These are phyloP conservation scores for Globisporangium polare DNA, from an alignment of 352 stramenopile genomes.

Conservation along the genomic window DNA sequence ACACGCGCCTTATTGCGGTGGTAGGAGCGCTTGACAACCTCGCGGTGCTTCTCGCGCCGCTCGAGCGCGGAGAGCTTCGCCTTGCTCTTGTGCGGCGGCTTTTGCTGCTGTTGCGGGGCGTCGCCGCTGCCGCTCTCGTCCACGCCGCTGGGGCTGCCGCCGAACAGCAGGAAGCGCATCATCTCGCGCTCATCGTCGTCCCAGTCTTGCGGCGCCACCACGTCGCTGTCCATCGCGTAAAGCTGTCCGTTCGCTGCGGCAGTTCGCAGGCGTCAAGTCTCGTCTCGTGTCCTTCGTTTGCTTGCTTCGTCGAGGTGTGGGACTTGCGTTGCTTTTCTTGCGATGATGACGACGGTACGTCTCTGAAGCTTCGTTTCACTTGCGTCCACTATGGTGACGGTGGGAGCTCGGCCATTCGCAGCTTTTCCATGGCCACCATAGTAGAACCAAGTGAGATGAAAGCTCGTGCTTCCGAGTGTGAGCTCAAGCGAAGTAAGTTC, in stretches of 20 bases:
- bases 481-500: too few species aligned
- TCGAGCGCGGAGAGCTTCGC: slow-evolving; percentile 50
- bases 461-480: too few species aligned
- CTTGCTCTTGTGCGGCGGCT: slow-evolving; percentile 3
- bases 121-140: slow-evolving; percentile 2
- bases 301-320: too few species aligned
- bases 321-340: too few species aligned
- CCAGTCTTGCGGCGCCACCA: slow-evolving; percentile 10
- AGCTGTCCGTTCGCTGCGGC: too few species aligned
- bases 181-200: slow-evolving; percentile 16
- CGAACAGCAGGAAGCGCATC: slow-evolving; percentile 15
- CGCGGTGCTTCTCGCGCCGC: slow-evolving; percentile 53
- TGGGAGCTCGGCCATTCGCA: too few species aligned
- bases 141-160: slow-evolving; percentile 8
- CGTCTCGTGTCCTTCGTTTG: not conserved
- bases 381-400: too few species aligned
- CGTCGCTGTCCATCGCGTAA: not conserved
- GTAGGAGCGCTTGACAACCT: slow-evolving; percentile 74
- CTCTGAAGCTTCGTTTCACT: too few species aligned
- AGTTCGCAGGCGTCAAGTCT: too few species aligned
- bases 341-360: too few species aligned
- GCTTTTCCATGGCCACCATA: too few species aligned
- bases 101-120: not conserved
- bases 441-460: too few species aligned
- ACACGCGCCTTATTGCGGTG: slow-evolving; percentile 61